Evolutionary conservation across 2,329 filamentous ascomycete genomes (phyloP), one percentile per base, ranked within the genome.

Genomic region (Aspergillus pseudoviridinutans): DNA sequence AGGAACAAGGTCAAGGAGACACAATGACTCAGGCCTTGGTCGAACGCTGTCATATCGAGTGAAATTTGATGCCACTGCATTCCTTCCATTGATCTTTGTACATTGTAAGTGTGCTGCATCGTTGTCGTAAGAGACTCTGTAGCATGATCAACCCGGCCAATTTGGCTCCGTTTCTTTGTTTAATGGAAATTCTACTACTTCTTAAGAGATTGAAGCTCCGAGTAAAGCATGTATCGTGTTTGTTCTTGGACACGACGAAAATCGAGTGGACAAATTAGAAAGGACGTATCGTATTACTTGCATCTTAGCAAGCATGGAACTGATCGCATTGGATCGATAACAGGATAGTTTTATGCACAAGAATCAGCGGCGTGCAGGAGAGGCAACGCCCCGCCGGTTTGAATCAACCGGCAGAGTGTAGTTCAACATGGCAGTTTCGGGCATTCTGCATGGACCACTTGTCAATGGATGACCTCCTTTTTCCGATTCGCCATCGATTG

Each of bases 371-470:
- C 60, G 58, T 62, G 64, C 60, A 66, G 58, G 58, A 62, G 63
- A 60, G 49, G 50, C 53, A 59, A 49, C 54, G 63, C 64, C 64
- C 63, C 64, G 63, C 63, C 59, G 55, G 61, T 54, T 58, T 64
- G 64, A 65, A 65, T 65, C 64, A 66, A 65, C 64, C 62, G 63
- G 63, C 60, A 51, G 51, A 57, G 49, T 32, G 59, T 62, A 64
- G 64, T 58, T 54, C 55, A 58, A 49, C 51, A 60, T 61, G 57
- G 63, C 25, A 14, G 14, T 46, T 59, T 53, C 32, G 14, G 32
- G 32, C 32, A 7, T 17, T 38, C 54, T 62, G 58, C 58, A 57
- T 58, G 49, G 57, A 49, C 53, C 51, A 28, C 49, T 60, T 62
- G 50, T 56, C 50, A 56, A 50, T 50, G 32, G 49, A 53, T 46